These are phyloP conservation scores for Colletotrichum lentis DNA, from an alignment of 2,329 filamentous ascomycete genomes.

Conservation along the genomic window DNA sequence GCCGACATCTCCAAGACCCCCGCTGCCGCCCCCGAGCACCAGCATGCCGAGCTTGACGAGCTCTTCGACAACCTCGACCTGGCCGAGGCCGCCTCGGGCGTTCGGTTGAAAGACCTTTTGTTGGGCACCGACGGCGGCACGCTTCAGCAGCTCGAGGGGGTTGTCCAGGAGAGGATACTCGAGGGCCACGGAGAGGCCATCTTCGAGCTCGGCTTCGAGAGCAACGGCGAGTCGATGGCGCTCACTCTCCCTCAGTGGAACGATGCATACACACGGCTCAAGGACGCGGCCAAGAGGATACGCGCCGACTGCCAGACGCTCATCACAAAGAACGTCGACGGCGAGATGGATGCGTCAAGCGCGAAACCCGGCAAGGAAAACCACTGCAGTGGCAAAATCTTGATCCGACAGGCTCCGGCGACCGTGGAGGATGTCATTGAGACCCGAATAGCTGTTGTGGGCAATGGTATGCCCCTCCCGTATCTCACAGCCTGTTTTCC, in stretches of 20 bases:
- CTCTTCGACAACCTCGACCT: slow-evolving; percentile 90
- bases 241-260: slow-evolving; percentile 80
- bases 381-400: slow-evolving; percentile 82
- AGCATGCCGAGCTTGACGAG: slow-evolving; percentile 88
- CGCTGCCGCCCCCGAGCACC: slow-evolving; percentile 55
- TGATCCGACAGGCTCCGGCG: slow-evolving; percentile 78
- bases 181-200: slow-evolving; percentile 90
- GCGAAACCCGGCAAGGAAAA: slow-evolving; percentile 70
- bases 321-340: slow-evolving; percentile 89
- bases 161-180: slow-evolving; percentile 73
- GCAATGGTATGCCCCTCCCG: slow-evolving; percentile 71
- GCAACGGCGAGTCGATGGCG: slow-evolving; percentile 85
- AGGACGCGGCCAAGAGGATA: slow-evolving; percentile 68
- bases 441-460: slow-evolving; percentile 94
- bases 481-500: neutral
- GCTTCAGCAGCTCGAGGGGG: slow-evolving; percentile 67
- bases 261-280: slow-evolving; percentile 71
- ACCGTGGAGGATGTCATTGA: slow-evolving; percentile 90
- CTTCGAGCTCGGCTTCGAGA: slow-evolving; percentile 91
- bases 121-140: slow-evolving; percentile 69
- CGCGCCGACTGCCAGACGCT: slow-evolving; percentile 82
- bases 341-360: slow-evolving; percentile 73
- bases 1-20: slow-evolving; percentile 42
- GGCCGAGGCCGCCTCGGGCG: slow-evolving; percentile 69
- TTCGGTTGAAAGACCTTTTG: slow-evolving; percentile 79